These are phyloP conservation scores for Mucor mucedo DNA, from an alignment of 371 early-diverging fungal species.

Conservation along the genomic window DNA sequence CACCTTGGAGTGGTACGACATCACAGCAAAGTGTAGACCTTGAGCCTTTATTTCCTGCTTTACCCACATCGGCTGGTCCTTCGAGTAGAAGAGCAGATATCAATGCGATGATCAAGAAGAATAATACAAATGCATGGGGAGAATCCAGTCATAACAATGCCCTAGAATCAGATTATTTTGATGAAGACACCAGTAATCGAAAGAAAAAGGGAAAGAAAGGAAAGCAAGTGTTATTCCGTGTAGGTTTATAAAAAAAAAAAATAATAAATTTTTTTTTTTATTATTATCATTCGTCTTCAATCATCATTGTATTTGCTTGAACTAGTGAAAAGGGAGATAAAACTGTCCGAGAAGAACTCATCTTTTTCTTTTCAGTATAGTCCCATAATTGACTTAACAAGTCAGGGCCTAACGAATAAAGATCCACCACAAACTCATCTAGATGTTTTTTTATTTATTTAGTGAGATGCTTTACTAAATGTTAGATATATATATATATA, in stretches of 20 bases:
- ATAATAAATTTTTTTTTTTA: too few species aligned
- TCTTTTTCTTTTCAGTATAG: slow-evolving; percentile 28
- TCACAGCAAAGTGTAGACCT: slow-evolving; percentile 6
- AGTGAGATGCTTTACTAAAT: too few species aligned
- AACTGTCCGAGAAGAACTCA: neutral
- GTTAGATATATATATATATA: too few species aligned
- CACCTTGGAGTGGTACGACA: slow-evolving; percentile 37
- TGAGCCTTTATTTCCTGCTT: slow-evolving; percentile 27
- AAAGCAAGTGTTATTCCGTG: slow-evolving; percentile 63
- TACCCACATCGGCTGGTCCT: slow-evolving; percentile 14
- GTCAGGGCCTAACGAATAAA: slow-evolving; percentile 50
- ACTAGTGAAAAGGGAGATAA: slow-evolving; percentile 31
- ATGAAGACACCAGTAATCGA: neutral
- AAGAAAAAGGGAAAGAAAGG: slow-evolving; percentile 62
- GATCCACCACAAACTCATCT: slow-evolving; percentile 50
- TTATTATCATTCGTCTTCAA: slow-evolving; percentile 21
- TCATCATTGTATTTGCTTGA: slow-evolving; percentile 26
- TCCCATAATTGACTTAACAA: slow-evolving; percentile 45
- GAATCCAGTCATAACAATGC: slow-evolving; percentile 16
- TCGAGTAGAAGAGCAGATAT: slow-evolving; percentile 22
- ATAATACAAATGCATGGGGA: slow-evolving; percentile 16
- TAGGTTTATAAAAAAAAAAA: slow-evolving; percentile 49
- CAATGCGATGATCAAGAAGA: slow-evolving; percentile 10
- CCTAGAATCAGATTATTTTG: slow-evolving; percentile 5
- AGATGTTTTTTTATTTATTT: neutral